Percentiles rank a stretch among this genome's conserved stretches.
phyloP scores from a whole-genome alignment of 768 basidiomycete genomes.

The Leccinum subgranulosum region DNA sequence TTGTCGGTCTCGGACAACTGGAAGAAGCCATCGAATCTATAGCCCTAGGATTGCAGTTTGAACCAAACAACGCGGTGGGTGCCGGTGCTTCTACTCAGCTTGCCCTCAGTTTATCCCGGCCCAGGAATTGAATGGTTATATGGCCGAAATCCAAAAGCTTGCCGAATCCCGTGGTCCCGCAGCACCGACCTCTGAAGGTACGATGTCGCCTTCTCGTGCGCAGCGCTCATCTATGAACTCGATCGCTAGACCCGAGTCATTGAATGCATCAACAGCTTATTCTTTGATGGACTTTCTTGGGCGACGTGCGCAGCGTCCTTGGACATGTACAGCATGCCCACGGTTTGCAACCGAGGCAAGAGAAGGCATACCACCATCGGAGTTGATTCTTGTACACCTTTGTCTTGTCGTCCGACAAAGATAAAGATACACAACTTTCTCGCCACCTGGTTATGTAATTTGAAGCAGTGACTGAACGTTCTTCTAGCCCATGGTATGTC shows the following conservation, averaged over 20 bases:
- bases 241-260: not conserved
- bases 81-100: not conserved
- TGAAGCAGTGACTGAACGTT: not conserved
- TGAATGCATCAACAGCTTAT: slow-evolving; percentile 4
- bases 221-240: not conserved
- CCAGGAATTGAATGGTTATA: slow-evolving; percentile 32
- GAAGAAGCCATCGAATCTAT: slow-evolving; percentile 82
- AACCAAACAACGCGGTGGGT: slow-evolving; percentile 61
- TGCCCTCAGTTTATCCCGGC: slow-evolving; percentile 5
- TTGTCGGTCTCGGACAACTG: slow-evolving; percentile 65
- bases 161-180: slow-evolving; percentile 10
- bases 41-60: slow-evolving; percentile 80
- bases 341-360: slow-evolving; percentile 8
- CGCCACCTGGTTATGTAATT: not conserved
- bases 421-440: slow-evolving; percentile 5
- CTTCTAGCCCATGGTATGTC: not conserved
- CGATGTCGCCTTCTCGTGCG: not conserved
- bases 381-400: slow-evolving; percentile 12
- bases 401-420: slow-evolving; percentile 3
- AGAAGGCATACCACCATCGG: slow-evolving; percentile 7
- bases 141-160: slow-evolving; percentile 29
- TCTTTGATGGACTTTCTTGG: not conserved
- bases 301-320: slow-evolving; percentile 13
- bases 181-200: not conserved
- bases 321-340: slow-evolving; percentile 14